Evolutionary conservation across 192 early-diverging fungal genomes (phyloP).

Genomic region (Gaertneriomyces semiglobifer): DNA sequence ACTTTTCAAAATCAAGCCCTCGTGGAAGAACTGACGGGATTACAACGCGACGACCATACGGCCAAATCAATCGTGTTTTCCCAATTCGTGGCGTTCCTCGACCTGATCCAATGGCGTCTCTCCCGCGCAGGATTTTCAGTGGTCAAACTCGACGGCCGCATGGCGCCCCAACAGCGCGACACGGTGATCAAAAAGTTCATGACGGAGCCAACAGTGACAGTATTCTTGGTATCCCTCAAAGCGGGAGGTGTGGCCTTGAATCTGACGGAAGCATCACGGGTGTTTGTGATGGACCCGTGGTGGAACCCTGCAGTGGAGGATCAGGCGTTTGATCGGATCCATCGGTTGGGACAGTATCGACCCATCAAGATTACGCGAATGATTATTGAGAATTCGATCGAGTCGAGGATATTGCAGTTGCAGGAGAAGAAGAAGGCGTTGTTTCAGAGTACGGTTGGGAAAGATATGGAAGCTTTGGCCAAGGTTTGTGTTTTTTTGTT

Average conservation of each 20-base stretch:
- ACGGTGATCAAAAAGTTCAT: constrained; percentile 58
- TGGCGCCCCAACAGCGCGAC: constrained; percentile 74
- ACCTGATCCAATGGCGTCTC: constrained; percentile 87
- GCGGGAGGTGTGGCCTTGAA: constrained; percentile 92
- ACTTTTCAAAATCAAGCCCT: constrained; percentile 53
- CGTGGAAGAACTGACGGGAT: constrained; percentile 77
- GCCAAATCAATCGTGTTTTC: constrained; percentile 77
- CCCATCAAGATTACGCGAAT: constrained; percentile 85
- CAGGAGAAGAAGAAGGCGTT: constrained; percentile 93
- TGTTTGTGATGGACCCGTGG: constrained; percentile 75
- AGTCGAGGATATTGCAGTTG: constrained; percentile 80
- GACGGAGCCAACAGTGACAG: constrained; percentile 74
- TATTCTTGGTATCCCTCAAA: constrained; percentile 87
- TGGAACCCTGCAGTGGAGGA: constrained; percentile 69
- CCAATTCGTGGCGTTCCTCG: constrained; percentile 86
- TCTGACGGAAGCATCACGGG: constrained; percentile 82
- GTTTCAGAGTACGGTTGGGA: constrained; percentile 83
- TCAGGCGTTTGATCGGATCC: constrained; percentile 94
- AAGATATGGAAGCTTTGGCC: constrained; percentile 72
- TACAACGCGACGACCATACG: constrained; percentile 66
- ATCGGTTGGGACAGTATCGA: constrained; percentile 84
- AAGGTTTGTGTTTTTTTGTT: constrained; percentile 39
- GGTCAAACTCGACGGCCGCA: constrained; percentile 83
- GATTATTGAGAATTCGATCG: constrained; percentile 92
- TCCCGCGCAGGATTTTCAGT: constrained; percentile 80